phyloP scores from a whole-genome alignment of 768 basidiomycete species.

The Boletus reticulatus region DNA sequence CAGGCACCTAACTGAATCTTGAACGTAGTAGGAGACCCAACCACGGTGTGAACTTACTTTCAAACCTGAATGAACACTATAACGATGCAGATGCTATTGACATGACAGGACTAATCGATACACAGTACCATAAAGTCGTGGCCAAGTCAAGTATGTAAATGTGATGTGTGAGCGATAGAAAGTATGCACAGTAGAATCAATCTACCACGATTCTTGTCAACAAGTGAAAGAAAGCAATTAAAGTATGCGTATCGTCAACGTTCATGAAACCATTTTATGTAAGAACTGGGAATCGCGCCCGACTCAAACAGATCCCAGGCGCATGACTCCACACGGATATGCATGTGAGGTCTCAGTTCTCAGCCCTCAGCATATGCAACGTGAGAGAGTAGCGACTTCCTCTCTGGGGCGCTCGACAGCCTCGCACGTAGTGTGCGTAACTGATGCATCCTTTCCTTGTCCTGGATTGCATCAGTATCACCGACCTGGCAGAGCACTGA shows the following conservation, averaged over 20 bases:
- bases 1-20: too few relatives aligned
- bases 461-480: background rate
- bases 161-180: background rate
- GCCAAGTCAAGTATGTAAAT: background rate
- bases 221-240: constrained; percentile 11
- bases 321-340: background rate
- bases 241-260: background rate
- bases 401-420: constrained; percentile 13
- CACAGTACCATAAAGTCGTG: constrained; percentile 26
- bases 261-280: background rate
- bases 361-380: constrained; percentile 22
- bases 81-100: background rate
- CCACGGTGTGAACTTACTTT: too few relatives aligned
- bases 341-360: background rate
- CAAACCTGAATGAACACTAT: too few relatives aligned
- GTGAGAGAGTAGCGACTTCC: constrained; percentile 27
- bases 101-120: constrained; percentile 14
- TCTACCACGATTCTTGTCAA: constrained; percentile 19
- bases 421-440: constrained; percentile 4
- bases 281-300: background rate
- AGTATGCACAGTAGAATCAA: constrained; percentile 27
- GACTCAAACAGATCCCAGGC: background rate
- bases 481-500: constrained; percentile 2
- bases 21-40: too few relatives aligned
- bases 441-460: constrained; percentile 1